A percentile compares a stretch with the other conserved stretches of the same genome.
Conservation (phyloP, 2,329 filamentous ascomycete species). For the Colletotrichum sp. region DNA sequence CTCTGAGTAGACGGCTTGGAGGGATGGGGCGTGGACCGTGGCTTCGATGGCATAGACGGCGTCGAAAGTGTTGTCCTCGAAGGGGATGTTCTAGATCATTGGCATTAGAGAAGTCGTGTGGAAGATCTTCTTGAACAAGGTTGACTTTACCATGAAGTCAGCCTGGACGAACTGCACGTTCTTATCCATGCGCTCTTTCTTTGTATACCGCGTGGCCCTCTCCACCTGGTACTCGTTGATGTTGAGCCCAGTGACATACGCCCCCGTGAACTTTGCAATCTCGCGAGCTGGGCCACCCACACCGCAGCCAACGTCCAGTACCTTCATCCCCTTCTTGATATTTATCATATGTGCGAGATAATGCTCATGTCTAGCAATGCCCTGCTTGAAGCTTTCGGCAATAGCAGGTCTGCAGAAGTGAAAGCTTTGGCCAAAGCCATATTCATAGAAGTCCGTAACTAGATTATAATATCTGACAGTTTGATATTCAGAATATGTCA, state of each 20-base stretch:
- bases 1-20: constrained; percentile 91
- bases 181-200: constrained; percentile 78
- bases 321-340: constrained; percentile 84
- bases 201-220: constrained; percentile 84
- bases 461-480: constrained; percentile 86
- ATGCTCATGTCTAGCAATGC: constrained; percentile 96
- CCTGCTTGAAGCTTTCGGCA: constrained; percentile 87
- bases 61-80: constrained; percentile 90
- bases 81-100: constrained; percentile 44
- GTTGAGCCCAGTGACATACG: constrained; percentile 90
- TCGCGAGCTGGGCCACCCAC: constrained; percentile 94
- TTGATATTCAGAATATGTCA: neutral
- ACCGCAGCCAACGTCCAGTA: constrained; percentile 96
- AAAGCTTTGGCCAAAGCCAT: constrained; percentile 95
- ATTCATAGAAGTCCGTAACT: constrained; percentile 95
- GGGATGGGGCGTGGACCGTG: constrained; percentile 89
- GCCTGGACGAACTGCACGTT: constrained; percentile 91
- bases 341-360: constrained; percentile 92
- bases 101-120: neutral
- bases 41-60: constrained; percentile 98
- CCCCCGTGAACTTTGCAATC: constrained; percentile 94
- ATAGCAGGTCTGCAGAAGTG: constrained; percentile 95
- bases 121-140: neutral
- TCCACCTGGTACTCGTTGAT: constrained; percentile 99
- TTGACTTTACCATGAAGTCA: constrained; percentile 79